Evolutionary conservation across 176 grass and related monocot genomes (phyloP).

Genomic region (Oryza rufipogon): DNA sequence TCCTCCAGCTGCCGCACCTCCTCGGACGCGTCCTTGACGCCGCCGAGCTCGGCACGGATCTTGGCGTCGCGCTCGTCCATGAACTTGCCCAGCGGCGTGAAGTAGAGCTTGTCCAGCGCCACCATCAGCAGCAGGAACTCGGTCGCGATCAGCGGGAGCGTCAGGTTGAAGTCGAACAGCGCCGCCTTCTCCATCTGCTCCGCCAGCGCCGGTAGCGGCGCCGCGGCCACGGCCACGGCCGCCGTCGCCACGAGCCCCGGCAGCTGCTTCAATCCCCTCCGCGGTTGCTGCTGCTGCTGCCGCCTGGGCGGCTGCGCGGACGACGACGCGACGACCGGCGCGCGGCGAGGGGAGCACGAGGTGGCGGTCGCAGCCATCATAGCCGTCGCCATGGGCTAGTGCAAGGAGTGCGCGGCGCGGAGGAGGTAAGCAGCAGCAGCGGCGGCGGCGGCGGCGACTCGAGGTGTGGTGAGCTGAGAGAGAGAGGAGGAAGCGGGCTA

Average conservation of each 20-base stretch:
- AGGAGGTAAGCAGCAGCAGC: background rate
- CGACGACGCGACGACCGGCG: conserved; percentile 34
- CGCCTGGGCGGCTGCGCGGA: background rate
- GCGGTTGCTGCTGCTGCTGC: background rate
- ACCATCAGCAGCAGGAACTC: conserved; percentile 99
- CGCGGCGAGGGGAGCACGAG: conserved; percentile 48
- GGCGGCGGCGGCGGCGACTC: background rate
- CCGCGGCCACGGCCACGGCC: conserved; percentile 42
- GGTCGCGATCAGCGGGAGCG: conserved; percentile 69
- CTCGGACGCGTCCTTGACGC: conserved; percentile 89
- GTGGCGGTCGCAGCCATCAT: conserved; percentile 60
- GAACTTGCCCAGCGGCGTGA: conserved; percentile 92
- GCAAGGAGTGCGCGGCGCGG: background rate
- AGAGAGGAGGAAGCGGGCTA: background rate
- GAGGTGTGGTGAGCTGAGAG: conserved; percentile 21
- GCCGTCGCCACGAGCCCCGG: conserved; percentile 51
- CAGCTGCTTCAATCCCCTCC: conserved; percentile 22
- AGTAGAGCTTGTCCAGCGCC: conserved; percentile 95
- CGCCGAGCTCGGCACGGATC: conserved; percentile 81
- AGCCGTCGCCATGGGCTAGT: conserved; percentile 47
- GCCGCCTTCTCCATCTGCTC: conserved; percentile 94
- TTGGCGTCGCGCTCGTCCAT: conserved; percentile 96
- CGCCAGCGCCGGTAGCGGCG: conserved; percentile 81
- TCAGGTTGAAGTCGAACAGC: conserved; percentile 98
- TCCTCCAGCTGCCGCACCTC: conserved; percentile 97